A percentile compares a stretch with the other conserved stretches of the same genome.
Conservation (phyloP, 371 early-diverging fungal species). For the Mortierella sp. region DNA sequence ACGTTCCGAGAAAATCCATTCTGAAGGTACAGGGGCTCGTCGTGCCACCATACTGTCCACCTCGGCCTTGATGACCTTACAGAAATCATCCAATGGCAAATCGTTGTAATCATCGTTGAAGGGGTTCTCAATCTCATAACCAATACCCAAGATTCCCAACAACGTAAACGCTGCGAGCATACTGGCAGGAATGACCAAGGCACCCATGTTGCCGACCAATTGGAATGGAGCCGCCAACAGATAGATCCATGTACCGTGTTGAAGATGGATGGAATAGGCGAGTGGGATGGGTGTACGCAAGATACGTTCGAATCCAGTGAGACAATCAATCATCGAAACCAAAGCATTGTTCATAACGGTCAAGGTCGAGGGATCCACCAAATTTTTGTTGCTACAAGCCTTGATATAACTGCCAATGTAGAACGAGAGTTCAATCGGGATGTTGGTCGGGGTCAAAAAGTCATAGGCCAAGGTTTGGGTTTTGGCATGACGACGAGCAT, state of each 20-base stretch:
- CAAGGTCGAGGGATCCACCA: constrained; percentile 43
- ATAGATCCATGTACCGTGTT: constrained; percentile 77
- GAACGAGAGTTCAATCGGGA: constrained; percentile 59
- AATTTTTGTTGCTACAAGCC: constrained; percentile 25
- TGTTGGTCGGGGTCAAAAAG: constrained; percentile 51
- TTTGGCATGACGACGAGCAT: constrained; percentile 4
- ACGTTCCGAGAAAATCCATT: constrained; percentile 44
- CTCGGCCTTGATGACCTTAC: constrained; percentile 52
- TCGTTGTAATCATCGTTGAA: constrained; percentile 79
- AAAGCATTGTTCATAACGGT: constrained; percentile 51
- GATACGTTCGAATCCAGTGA: constrained; percentile 79
- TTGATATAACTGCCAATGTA: constrained; percentile 58
- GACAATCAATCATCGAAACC: constrained; percentile 55
- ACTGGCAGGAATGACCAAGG: constrained; percentile 55
- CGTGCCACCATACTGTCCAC: constrained; percentile 43
- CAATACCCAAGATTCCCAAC: constrained; percentile 78
- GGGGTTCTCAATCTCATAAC: constrained; percentile 80
- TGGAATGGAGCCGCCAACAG: constrained; percentile 77
- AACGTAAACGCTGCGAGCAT: constrained; percentile 74
- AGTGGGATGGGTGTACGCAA: constrained; percentile 83
- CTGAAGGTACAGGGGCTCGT: constrained; percentile 38
- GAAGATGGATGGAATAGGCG: constrained; percentile 84
- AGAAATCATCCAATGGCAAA: constrained; percentile 58
- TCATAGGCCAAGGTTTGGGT: constrained; percentile 39
- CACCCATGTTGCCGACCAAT: constrained; percentile 54